Conservation (phyloP, 371 early-diverging fungal species). For the Mycotypha africana region DNA sequence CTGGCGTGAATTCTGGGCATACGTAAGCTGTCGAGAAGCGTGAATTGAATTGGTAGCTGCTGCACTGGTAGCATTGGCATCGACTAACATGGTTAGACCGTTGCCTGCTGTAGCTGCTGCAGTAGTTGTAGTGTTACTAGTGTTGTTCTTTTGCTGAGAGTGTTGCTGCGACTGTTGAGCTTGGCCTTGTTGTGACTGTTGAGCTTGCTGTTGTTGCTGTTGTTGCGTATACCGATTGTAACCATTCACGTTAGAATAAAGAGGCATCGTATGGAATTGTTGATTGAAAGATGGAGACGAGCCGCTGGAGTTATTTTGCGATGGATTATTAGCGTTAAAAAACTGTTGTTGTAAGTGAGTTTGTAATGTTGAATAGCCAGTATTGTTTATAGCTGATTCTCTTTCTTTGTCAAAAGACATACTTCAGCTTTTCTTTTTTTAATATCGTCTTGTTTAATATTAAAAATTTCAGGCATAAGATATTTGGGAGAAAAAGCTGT, state of each 20-base stretch:
- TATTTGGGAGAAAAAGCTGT: no score
- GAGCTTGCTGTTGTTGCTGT: slow-evolving; percentile 3
- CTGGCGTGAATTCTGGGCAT: slow-evolving; percentile 67
- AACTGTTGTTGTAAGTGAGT: slow-evolving; percentile 1
- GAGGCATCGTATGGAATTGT: neutral
- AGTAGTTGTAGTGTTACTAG: neutral
- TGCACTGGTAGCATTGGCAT: no score
- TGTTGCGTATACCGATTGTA: slow-evolving; percentile 1
- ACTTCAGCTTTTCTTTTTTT: neutral
- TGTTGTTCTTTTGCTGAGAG: slow-evolving; percentile 8
- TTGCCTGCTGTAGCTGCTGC: neutral
- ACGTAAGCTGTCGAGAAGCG: slow-evolving; percentile 68
- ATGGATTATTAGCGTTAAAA: neutral
- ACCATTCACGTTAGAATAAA: neutral
- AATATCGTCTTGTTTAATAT: no score
- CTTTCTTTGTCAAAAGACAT: slow-evolving; percentile 8
- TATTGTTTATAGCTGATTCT: neutral
- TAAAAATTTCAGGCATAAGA: no score
- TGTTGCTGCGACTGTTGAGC: slow-evolving; percentile 5
- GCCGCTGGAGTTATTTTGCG: neutral
- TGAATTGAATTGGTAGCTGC: slow-evolving; percentile 16
- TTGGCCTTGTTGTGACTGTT: slow-evolving; percentile 25
- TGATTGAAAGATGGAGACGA: slow-evolving; percentile 1
- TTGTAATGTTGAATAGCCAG: neutral
- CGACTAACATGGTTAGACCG: no score